Base-by-base conservation (phyloP, 2,329 filamentous ascomycete genomes). In the Clonostachys solani region DNA sequence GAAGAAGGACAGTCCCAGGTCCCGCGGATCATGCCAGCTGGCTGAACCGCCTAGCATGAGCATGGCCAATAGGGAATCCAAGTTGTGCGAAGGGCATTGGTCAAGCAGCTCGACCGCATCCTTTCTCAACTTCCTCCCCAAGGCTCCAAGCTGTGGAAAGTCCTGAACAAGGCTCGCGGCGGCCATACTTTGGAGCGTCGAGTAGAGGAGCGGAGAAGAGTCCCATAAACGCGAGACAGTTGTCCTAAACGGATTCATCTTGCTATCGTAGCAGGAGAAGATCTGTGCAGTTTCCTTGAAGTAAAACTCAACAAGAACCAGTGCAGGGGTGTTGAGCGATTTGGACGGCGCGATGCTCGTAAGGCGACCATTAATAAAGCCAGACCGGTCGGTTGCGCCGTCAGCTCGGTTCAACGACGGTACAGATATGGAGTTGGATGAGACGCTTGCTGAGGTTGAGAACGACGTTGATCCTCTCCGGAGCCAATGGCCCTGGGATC, bases 151-250 rank as follows among this genome's bases (percentile, higher is more conserved):
- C 13, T 45, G 51, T 3, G 56, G 56, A 15, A 54, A 79, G 69
- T 56, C 57, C 35, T 81, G 79, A 1, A 79, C 75, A 0, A 84
- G 64, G 17, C 80, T 80, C 5, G 80, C 80, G 9, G 80, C 79
- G 2, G 80, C 78, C 80, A 84, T 84, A 52, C 80, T 83, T 53
- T 83, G 80, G 42, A 83, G 80, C 3, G 79, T 78, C 42, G 76
- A 80, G 54, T 77, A 80, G 44, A 83, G 78, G 0, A 78, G 77
- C n/a, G 76, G 66, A 0, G 78, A 81, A n/a, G 73, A 74, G 37
- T 77, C 69, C 72, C 79, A 83, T 3, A 82, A 67, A 18, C 74
- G 73, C 6, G 72, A 74, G 12, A 84, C 77, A 0, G 79, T 78
- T 2, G 74, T 77, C 35, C 81, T 68, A 52, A 83, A 84, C 1